Base-by-base conservation (phyloP, 805 yeast species). In the Cyberlindnera euphorbiae region DNA sequence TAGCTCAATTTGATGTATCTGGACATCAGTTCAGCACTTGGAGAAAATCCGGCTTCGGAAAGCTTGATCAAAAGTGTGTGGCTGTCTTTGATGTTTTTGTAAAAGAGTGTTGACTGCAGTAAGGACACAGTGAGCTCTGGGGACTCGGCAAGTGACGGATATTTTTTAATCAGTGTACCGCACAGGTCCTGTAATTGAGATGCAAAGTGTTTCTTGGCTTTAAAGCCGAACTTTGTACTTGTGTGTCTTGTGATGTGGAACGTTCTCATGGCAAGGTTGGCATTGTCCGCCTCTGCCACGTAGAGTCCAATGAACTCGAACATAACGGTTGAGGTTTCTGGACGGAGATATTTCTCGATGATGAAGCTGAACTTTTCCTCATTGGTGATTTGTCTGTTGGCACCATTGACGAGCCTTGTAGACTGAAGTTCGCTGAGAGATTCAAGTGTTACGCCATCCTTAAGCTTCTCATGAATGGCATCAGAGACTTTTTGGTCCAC, bases 291-390 rank as follows among this genome's bases (percentile, higher is more conserved):
- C 6, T 30, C 19, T 10, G 13, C 8, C 18, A 35, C 22, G 30
- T 30, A 33, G 8, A 32, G 16, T 6, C 17, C 22, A 5, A 35
- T 15, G 23, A 38, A 18, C n/a, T 19, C 12, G 21, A 35, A 32
- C 12, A 44, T 21, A 11, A 14, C 17, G 1, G 26, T 3, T 4
- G 27, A n/a, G 8, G 31, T 35, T 19, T 35, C 23, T 7, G 26
- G 24, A 4, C 27, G 24, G 17, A 36, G 22, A 22, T 38, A 33
- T 3, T 15, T 34, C 9, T 18, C 12, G 7, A 37, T 23, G 9
- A 44, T n/a, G 11, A 23, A 34, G 3, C 15, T 7, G 9, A 41
- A 15, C 17, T 44, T 44, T n/a, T 40, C 33, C 6, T 44, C 43
- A 11, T 37, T 35, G 4, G 41, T 41, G 17, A 44, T 23, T 10